A percentile compares a stretch with the other conserved stretches of the same genome.
phyloP scores from a whole-genome alignment of 2,329 filamentous ascomycete genomes.

The Immersiporthe knoxdaviesiana region DNA sequence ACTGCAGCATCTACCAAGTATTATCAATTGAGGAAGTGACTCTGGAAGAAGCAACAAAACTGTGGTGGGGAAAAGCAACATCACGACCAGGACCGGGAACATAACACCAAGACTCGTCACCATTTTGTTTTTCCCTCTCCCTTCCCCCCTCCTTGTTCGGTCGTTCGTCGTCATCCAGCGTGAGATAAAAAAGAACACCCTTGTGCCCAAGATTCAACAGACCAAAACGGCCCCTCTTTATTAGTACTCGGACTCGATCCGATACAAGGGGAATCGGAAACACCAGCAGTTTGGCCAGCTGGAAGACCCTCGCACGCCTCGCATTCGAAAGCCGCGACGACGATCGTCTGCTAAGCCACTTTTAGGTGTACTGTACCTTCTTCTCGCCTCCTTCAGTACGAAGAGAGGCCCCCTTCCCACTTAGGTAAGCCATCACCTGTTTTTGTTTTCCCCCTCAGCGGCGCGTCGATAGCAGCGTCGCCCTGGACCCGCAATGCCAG shows the following conservation, averaged over 20 bases:
- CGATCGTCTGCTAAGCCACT: neutral
- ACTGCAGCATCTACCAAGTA: slow-evolving; percentile 3
- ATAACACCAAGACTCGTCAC: neutral
- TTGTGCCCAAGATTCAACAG: neutral
- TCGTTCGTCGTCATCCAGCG: neutral
- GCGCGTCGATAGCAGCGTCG: neutral
- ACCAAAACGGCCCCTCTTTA: neutral
- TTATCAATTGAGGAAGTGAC: neutral
- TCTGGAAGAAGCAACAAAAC: neutral
- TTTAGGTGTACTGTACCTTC: neutral
- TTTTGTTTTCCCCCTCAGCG: neutral
- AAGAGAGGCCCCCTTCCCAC: neutral
- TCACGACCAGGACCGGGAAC: neutral
- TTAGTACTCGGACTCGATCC: slow-evolving; percentile 2
- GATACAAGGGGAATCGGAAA: neutral
- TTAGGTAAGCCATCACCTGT: neutral
- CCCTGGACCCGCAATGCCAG: neutral
- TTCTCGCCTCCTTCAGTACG: neutral
- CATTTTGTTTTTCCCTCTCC: neutral
- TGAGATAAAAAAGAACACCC: neutral
- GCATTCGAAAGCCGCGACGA: too few species aligned
- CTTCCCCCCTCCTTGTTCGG: neutral
- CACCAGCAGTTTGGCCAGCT: neutral
- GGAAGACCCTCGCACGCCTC: neutral
- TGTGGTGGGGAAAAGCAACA: slow-evolving; percentile 4